phyloP scores from a whole-genome alignment of 257 asterid species.

The Linaria vulgaris region DNA sequence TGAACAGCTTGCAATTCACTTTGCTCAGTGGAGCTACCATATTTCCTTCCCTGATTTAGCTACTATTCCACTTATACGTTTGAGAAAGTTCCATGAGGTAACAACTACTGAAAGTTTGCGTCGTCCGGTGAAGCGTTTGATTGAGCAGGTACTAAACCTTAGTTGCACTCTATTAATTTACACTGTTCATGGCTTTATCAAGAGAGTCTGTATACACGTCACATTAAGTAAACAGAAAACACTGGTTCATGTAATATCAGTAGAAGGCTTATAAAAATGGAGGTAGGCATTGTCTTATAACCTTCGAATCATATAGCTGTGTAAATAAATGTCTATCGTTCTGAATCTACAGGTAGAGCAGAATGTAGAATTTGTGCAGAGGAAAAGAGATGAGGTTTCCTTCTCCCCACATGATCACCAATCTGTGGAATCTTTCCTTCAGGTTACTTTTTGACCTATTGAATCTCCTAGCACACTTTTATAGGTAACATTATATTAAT shows the following conservation, averaged over 20 bases:
- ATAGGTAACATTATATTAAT: not conserved
- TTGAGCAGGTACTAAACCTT: constrained; percentile 71
- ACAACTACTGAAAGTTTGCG: constrained; percentile 57
- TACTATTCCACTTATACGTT: constrained; percentile 66
- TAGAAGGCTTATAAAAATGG: constrained; percentile 11
- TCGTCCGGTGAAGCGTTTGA: constrained; percentile 66
- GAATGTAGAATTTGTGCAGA: constrained; percentile 77
- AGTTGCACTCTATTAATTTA: constrained; percentile 16
- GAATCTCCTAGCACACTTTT: constrained; percentile 13
- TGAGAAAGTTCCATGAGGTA: constrained; percentile 58
- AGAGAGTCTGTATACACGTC: not conserved
- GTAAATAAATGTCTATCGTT: constrained; percentile 6
- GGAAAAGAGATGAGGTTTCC: constrained; percentile 78
- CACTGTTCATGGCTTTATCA: constrained; percentile 16
- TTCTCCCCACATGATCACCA: constrained; percentile 87
- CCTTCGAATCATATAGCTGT: not conserved
- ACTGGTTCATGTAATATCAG: not conserved
- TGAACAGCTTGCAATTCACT: constrained; percentile 73
- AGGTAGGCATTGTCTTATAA: not conserved
- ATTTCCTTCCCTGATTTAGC: constrained; percentile 92
- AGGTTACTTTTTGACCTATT: constrained; percentile 44
- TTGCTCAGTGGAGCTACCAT: constrained; percentile 85
- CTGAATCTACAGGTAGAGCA: constrained; percentile 65
- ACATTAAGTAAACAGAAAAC: not conserved
- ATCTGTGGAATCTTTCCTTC: constrained; percentile 81